Evolutionary conservation across 208 protist genomes (phyloP).

Genomic region (Wallacemonas sp.): DNA sequence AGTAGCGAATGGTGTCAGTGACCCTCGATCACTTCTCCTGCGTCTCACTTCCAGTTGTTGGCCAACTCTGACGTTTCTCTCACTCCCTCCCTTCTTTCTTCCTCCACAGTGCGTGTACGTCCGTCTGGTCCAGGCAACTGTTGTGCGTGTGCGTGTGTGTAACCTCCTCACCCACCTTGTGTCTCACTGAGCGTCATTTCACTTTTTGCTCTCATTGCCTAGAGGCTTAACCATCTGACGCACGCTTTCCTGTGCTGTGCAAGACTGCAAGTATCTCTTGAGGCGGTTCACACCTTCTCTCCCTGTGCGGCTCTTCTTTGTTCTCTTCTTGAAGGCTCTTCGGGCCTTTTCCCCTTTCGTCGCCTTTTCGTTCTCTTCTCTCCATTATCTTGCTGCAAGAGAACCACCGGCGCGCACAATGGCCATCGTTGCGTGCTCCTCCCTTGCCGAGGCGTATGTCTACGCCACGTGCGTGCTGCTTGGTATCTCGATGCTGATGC

Average conservation of each 20-base stretch:
- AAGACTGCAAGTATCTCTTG: neutral
- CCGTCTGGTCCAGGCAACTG: too few species aligned
- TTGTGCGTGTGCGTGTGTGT: too few species aligned
- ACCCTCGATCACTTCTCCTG: too few species aligned
- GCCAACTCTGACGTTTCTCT: too few species aligned
- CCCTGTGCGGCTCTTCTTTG: neutral
- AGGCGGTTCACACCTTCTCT: neutral
- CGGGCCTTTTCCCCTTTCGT: neutral
- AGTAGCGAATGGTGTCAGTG: too few species aligned
- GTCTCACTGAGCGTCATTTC: too few species aligned
- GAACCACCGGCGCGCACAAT: conserved; percentile 9
- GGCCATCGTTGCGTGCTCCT: conserved; percentile 31
- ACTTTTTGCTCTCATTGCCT: too few species aligned
- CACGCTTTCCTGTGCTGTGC: neutral
- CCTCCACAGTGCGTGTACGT: too few species aligned
- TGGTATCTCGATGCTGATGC: conserved; percentile 87
- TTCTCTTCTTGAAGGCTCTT: neutral
- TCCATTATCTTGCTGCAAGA: neutral
- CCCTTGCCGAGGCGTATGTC: conserved; percentile 46
- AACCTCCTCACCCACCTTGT: too few species aligned
- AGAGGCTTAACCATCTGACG: too few species aligned
- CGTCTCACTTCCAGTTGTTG: too few species aligned
- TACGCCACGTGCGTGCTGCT: conserved; percentile 80
- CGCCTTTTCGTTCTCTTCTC: neutral
- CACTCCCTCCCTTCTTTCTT: too few species aligned